phyloP scores from a whole-genome alignment of 495 filamentous ascomycete species.

The Xylaria scruposa region DNA sequence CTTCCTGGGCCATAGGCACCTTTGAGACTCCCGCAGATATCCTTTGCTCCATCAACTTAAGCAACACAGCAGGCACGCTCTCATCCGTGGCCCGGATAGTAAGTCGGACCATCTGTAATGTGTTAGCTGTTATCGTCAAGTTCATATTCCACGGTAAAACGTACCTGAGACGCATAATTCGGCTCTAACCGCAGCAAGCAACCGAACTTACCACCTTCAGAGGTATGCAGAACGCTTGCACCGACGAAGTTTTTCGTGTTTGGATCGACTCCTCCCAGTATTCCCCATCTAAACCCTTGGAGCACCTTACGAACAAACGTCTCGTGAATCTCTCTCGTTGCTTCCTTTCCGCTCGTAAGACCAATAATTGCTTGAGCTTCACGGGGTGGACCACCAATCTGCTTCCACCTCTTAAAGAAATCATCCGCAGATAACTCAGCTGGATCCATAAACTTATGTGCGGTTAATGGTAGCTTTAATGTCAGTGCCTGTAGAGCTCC shows the following conservation, averaged over 20 bases:
- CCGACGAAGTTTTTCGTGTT: conserved; percentile 93
- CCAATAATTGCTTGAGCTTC: conserved; percentile 89
- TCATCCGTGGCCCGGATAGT: conserved; percentile 97
- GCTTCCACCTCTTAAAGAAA: conserved; percentile 99
- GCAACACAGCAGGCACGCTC: conserved; percentile 75
- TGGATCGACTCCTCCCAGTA: conserved; percentile 84
- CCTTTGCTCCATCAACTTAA: conserved; percentile 86
- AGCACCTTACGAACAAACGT: conserved; percentile 70
- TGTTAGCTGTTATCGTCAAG: conserved; percentile 35
- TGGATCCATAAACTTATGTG: conserved; percentile 96
- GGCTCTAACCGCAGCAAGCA: conserved; percentile 94
- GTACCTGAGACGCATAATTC: conserved; percentile 87
- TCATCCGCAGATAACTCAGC: conserved; percentile 84
- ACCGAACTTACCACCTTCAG: conserved; percentile 85
- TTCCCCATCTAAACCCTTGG: conserved; percentile 85
- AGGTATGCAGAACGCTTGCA: conserved; percentile 86
- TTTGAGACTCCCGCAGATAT: conserved; percentile 62
- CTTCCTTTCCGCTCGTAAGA: conserved; percentile 56
- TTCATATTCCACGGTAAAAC: conserved; percentile 14
- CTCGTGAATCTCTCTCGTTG: conserved; percentile 58
- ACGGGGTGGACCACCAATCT: conserved; percentile 87
- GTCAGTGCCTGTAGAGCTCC: conserved; percentile 93
- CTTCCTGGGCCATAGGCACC: conserved; percentile 39
- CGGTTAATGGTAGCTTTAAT: conserved; percentile 83
- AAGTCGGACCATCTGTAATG: conserved; percentile 84